A percentile compares a stretch with the other conserved stretches of the same genome.
These are phyloP conservation scores for Xylariaceae sp. DNA, from an alignment of 2,329 filamentous ascomycete species.

Conservation along the genomic window DNA sequence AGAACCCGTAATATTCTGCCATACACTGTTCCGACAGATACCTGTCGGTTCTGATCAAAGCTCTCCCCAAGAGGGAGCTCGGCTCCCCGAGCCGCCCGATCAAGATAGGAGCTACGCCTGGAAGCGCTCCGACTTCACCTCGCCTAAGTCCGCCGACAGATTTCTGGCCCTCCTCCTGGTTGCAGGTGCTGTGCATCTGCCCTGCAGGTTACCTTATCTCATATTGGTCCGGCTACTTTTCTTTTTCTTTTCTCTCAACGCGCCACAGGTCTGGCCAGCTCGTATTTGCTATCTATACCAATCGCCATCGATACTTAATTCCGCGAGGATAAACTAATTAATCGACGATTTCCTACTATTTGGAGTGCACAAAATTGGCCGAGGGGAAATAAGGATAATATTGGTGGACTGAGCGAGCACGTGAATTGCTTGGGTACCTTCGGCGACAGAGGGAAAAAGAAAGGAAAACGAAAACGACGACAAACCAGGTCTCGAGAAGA, in stretches of 20 bases:
- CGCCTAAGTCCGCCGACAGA: conserved; percentile 21
- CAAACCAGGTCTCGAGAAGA: conserved; percentile 19
- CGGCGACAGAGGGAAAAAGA: conserved; percentile 15
- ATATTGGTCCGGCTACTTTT: conserved; percentile 18
- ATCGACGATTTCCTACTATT: conserved; percentile 20
- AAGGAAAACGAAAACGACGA: conserved; percentile 9
- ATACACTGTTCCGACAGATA: conserved; percentile 35
- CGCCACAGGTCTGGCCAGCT: conserved; percentile 52
- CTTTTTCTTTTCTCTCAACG: conserved; percentile 29
- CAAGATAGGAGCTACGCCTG: conserved; percentile 29
- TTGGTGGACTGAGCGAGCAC: conserved; percentile 14
- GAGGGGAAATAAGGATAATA: neutral
- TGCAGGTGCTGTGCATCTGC: conserved; percentile 47
- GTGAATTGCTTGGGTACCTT: conserved; percentile 18
- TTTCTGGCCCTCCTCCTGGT: conserved; percentile 28
- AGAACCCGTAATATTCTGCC: conserved; percentile 36
- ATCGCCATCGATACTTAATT: conserved; percentile 14
- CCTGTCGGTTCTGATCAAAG: conserved; percentile 38
- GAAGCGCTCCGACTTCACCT: conserved; percentile 37
- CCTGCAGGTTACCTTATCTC: conserved; percentile 50
- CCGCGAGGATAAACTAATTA: conserved; percentile 13
- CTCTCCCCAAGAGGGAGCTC: conserved; percentile 36
- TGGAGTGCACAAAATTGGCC: conserved; percentile 13
- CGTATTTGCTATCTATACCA: conserved; percentile 31
- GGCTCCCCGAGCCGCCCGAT: conserved; percentile 21